Evolutionary conservation across 2,329 filamentous ascomycete genomes (phyloP).

Genomic region (Fusarium sp.): DNA sequence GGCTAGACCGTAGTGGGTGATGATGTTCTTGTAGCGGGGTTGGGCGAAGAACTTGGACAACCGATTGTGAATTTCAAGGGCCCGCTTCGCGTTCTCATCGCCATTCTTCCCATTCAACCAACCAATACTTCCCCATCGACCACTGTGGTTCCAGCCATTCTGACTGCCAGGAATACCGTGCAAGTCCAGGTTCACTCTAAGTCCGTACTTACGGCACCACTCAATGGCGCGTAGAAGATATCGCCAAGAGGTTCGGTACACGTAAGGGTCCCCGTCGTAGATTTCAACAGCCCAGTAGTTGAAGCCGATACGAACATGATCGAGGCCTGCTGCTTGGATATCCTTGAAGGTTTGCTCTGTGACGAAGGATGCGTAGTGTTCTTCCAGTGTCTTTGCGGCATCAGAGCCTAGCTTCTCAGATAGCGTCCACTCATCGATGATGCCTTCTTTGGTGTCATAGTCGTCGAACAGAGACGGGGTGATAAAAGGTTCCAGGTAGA

Average conservation of each 20-base stretch:
- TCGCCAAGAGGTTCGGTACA: constrained; percentile 89
- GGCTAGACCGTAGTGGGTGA: constrained; percentile 92
- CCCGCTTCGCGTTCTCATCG: constrained; percentile 81
- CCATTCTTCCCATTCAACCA: constrained; percentile 96
- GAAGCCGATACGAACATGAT: constrained; percentile 96
- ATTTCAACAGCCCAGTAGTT: constrained; percentile 94
- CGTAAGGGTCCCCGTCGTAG: constrained; percentile 89
- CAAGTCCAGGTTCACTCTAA: constrained; percentile 93
- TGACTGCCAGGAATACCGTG: constrained; percentile 94
- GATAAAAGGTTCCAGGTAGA: constrained; percentile 95
- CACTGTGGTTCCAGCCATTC: constrained; percentile 98
- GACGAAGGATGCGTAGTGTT: constrained; percentile 92
- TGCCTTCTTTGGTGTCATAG: constrained; percentile 71
- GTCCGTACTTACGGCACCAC: constrained; percentile 91
- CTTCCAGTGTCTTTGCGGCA: constrained; percentile 80
- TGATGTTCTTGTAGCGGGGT: constrained; percentile 89
- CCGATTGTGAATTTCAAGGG: constrained; percentile 88
- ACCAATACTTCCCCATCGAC: constrained; percentile 81
- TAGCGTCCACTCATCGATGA: constrained; percentile 92
- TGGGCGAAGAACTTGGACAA: constrained; percentile 95
- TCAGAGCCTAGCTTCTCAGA: constrained; percentile 77
- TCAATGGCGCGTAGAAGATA: constrained; percentile 95
- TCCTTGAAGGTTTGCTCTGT: constrained; percentile 87
- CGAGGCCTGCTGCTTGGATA: constrained; percentile 89
- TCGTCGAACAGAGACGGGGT: constrained; percentile 89